These are phyloP conservation scores for Aspergillus sclerotiicarbonarius DNA, from an alignment of 495 filamentous ascomycete genomes.

Conservation along the genomic window DNA sequence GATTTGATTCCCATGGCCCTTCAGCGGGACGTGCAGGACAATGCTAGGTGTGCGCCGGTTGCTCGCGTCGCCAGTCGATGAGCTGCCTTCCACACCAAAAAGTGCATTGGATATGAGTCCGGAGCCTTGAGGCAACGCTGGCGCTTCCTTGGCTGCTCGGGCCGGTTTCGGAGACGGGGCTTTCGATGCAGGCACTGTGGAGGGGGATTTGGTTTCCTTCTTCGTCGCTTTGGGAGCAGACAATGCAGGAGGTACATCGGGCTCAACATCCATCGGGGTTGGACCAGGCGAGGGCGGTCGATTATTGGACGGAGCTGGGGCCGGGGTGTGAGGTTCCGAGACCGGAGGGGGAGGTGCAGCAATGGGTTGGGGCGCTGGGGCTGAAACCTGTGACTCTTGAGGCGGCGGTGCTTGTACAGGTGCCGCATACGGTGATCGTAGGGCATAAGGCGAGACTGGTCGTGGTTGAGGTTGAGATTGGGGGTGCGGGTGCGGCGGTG, in stretches of 20 bases:
- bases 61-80: slow-evolving; percentile 28
- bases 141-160: slow-evolving; percentile 53
- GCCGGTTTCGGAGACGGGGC: slow-evolving; percentile 59
- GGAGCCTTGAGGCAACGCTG: slow-evolving; percentile 60
- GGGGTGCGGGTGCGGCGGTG: slow-evolving; percentile 27
- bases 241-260: slow-evolving; percentile 22
- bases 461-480: slow-evolving; percentile 25
- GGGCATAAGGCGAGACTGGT: slow-evolving; percentile 23
- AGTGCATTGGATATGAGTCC: slow-evolving; percentile 64
- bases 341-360: slow-evolving; percentile 14
- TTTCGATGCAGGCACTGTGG: slow-evolving; percentile 52
- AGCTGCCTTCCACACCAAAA: slow-evolving; percentile 52
- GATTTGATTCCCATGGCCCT: slow-evolving; percentile 79
- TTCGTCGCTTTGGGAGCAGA: slow-evolving; percentile 16
- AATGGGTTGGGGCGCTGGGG: slow-evolving; percentile 23
- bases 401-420: slow-evolving; percentile 24
- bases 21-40: slow-evolving; percentile 74
- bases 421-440: slow-evolving; percentile 30
- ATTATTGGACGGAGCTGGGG: slow-evolving; percentile 8
- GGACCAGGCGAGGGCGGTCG: slow-evolving; percentile 16
- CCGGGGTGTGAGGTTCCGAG: slow-evolving; percentile 5
- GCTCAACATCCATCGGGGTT: slow-evolving; percentile 43
- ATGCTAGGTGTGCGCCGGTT: slow-evolving; percentile 72
- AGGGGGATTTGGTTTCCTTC: slow-evolving; percentile 41
- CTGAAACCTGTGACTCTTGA: slow-evolving; percentile 22